Conservation (phyloP, 164 flowering plant species). For the Echeveria elegans region DNA sequence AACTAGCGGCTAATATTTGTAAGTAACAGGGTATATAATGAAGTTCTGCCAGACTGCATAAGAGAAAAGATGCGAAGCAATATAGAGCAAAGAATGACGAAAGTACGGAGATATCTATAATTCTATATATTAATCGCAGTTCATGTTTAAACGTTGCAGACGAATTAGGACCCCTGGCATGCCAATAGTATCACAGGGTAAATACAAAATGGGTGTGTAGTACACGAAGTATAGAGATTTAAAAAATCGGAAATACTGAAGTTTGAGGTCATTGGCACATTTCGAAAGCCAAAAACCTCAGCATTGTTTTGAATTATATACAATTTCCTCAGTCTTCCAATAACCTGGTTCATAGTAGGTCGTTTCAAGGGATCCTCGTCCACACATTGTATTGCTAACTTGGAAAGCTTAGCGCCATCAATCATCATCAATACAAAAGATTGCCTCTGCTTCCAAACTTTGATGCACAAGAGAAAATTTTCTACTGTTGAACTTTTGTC, state of each 20-base stretch:
- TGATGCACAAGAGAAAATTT: no score
- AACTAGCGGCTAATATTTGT: no score
- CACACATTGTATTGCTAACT: constrained; percentile 6
- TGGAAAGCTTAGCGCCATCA: no score
- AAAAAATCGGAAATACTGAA: neutral
- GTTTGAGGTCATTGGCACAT: neutral
- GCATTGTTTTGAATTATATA: neutral
- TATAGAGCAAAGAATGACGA: no score
- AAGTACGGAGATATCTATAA: no score
- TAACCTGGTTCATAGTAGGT: neutral
- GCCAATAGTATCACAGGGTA: no score
- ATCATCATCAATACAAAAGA: no score
- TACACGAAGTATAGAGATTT: neutral
- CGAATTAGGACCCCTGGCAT: no score
- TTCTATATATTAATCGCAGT: no score
- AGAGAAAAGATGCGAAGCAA: neutral
- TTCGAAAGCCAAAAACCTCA: neutral
- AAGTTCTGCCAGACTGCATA: neutral
- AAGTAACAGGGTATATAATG: neutral
- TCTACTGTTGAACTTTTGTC: no score
- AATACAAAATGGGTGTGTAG: neutral
- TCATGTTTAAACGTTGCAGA: no score
- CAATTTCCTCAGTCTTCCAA: neutral
- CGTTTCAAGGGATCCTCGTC: neutral
- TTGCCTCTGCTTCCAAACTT: no score